These are phyloP conservation scores for Pythium phragmiticola DNA, from an alignment of 352 stramenopile species.

Conservation along the genomic window DNA sequence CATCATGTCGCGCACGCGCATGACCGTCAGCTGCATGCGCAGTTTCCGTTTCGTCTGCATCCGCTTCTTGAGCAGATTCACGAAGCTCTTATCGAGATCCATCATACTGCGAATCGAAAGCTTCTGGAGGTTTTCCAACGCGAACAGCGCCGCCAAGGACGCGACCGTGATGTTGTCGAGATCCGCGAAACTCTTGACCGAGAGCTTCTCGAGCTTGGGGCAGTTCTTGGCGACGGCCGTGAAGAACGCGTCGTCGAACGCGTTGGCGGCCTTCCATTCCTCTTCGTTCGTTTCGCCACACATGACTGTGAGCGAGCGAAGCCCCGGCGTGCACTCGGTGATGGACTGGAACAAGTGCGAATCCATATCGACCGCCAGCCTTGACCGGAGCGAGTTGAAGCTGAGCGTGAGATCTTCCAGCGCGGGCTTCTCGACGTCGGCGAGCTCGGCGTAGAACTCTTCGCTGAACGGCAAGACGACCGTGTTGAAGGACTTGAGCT, in stretches of 20 bases:
- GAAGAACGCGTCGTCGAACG: slow-evolving; percentile 21
- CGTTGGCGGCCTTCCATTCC: slow-evolving; percentile 2
- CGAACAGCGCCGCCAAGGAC: slow-evolving; percentile 4
- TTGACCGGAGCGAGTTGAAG: slow-evolving; percentile 16
- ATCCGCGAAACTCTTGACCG: slow-evolving; percentile 3
- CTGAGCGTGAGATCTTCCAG: slow-evolving; percentile 19
- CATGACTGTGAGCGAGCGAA: slow-evolving; percentile 13
- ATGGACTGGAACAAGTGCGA: slow-evolving; percentile 12
- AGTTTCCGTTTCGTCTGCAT: slow-evolving; percentile 7
- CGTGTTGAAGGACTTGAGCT: slow-evolving; percentile 21
- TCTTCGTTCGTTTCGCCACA: slow-evolving; percentile 7
- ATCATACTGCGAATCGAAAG: slow-evolving; percentile 6
- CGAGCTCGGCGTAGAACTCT: slow-evolving; percentile 5
- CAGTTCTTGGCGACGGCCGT: neutral
- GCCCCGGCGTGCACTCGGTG: neutral
- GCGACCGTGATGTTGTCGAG: slow-evolving; percentile 6
- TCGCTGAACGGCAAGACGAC: slow-evolving; percentile 17
- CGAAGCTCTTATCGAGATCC: slow-evolving; percentile 12
- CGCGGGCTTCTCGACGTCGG: slow-evolving; percentile 3
- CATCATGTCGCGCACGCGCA: slow-evolving; percentile 13
- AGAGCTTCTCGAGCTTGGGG: slow-evolving; percentile 13
- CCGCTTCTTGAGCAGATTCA: slow-evolving; percentile 4
- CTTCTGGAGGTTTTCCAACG: neutral
- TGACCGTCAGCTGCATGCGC: slow-evolving; percentile 9
- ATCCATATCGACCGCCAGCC: neutral